Percentiles rank a stretch among this genome's conserved stretches.
These are phyloP conservation scores for Apiospora saccharicola DNA, from an alignment of 2,329 filamentous ascomycete species.

Conservation along the genomic window DNA sequence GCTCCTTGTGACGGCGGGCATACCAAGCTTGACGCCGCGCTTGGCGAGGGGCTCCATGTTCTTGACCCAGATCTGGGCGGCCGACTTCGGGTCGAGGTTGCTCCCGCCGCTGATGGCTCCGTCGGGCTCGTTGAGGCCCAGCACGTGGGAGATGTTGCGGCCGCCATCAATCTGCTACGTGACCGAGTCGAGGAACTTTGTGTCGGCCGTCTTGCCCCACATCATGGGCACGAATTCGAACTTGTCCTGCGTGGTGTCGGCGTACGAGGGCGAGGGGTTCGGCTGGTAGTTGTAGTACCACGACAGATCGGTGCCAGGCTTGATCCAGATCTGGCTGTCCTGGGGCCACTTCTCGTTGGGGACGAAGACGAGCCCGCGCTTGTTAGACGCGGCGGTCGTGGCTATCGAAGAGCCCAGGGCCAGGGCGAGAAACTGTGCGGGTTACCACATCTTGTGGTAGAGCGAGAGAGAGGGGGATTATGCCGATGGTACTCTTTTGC, in stretches of 20 bases:
- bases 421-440: not conserved
- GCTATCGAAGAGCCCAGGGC: slow-evolving; percentile 19
- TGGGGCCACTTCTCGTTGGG: slow-evolving; percentile 59
- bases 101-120: slow-evolving; percentile 67
- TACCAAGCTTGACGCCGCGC: slow-evolving; percentile 71
- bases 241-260: slow-evolving; percentile 55
- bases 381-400: slow-evolving; percentile 44
- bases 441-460: not conserved
- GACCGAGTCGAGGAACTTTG: slow-evolving; percentile 68
- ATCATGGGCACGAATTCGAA: slow-evolving; percentile 85
- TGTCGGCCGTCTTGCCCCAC: slow-evolving; percentile 69
- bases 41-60: slow-evolving; percentile 74
- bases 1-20: slow-evolving; percentile 74
- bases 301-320: slow-evolving; percentile 64
- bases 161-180: slow-evolving; percentile 59
- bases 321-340: slow-evolving; percentile 73
- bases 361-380: slow-evolving; percentile 78
- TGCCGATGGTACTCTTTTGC: not conserved
- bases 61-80: slow-evolving; percentile 73
- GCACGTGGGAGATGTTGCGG: slow-evolving; percentile 69
- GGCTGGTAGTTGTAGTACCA: slow-evolving; percentile 87
- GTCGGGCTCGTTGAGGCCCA: slow-evolving; percentile 86
- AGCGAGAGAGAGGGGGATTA: not conserved
- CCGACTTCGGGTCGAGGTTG: slow-evolving; percentile 63
- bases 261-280: slow-evolving; percentile 61